Percentiles rank a stretch among this genome's conserved stretches.
These are phyloP conservation scores for Trichaptum fuscoviolaceum DNA, from an alignment of 768 basidiomycete genomes.

Conservation along the genomic window DNA sequence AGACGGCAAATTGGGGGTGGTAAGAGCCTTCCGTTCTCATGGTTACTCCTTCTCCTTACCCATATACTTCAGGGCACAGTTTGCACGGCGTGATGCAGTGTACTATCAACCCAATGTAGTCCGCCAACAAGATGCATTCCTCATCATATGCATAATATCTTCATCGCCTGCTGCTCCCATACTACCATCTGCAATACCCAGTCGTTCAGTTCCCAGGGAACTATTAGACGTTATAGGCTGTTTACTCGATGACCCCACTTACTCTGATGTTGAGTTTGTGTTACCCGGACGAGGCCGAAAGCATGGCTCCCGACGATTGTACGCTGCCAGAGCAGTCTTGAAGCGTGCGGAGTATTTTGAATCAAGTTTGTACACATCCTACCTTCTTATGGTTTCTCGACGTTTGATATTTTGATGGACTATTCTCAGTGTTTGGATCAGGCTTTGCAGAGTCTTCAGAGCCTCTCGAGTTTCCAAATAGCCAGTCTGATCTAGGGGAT, in stretches of 20 bases:
- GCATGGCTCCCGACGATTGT: slow-evolving; percentile 41
- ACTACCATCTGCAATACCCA: slow-evolving; percentile 37
- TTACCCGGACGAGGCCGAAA: slow-evolving; percentile 41
- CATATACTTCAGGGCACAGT: slow-evolving; percentile 57
- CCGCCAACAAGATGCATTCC: slow-evolving; percentile 58
- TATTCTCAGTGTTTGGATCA: slow-evolving; percentile 59
- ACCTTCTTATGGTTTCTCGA: not conserved
- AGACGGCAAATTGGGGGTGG: slow-evolving; percentile 91
- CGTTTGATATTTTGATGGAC: slow-evolving; percentile 5
- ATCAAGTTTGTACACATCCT: slow-evolving; percentile 42
- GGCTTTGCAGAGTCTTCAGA: slow-evolving; percentile 58
- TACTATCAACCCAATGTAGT: slow-evolving; percentile 53
- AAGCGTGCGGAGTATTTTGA: slow-evolving; percentile 74
- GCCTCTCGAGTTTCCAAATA: slow-evolving; percentile 9
- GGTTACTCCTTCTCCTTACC: not conserved
- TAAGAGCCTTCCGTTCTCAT: slow-evolving; percentile 24
- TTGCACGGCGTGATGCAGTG: slow-evolving; percentile 66
- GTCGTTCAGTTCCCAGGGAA: slow-evolving; percentile 57
- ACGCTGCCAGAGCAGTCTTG: slow-evolving; percentile 64
- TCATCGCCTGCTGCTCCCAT: slow-evolving; percentile 53
- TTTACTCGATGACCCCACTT: slow-evolving; percentile 73
- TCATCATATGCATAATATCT: slow-evolving; percentile 75
- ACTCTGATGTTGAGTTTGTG: slow-evolving; percentile 81
- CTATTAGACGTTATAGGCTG: slow-evolving; percentile 68
- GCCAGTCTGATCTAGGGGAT: slow-evolving; percentile 11